Evolutionary conservation across 2,329 filamentous ascomycete genomes (phyloP).

Genomic region (Sarocladium brachiariae): DNA sequence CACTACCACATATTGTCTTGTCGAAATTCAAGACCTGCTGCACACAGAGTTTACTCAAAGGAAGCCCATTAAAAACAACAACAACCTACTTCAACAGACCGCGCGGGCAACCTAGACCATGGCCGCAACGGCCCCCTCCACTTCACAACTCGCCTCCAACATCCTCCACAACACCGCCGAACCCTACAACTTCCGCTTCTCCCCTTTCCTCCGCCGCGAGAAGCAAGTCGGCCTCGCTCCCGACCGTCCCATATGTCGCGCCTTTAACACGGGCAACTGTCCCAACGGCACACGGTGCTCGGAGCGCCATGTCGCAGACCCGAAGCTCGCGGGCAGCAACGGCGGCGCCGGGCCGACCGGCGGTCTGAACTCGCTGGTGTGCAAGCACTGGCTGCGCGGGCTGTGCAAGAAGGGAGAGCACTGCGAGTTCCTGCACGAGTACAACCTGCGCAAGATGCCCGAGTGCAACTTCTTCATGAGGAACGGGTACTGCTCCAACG

Average conservation of each 20-base stretch:
- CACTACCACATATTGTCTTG: too few species aligned
- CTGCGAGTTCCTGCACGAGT: slow-evolving; percentile 98
- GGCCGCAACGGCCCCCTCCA: slow-evolving; percentile 19
- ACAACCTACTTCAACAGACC: not conserved
- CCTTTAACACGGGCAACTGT: slow-evolving; percentile 80
- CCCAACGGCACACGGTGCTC: slow-evolving; percentile 77
- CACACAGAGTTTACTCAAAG: too few species aligned
- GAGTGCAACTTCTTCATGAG: slow-evolving; percentile 96
- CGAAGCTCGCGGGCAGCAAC: slow-evolving; percentile 24
- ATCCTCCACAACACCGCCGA: slow-evolving; percentile 53
- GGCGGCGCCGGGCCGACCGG: slow-evolving; percentile 26
- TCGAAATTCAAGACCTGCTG: too few species aligned
- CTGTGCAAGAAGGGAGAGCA: slow-evolving; percentile 95
- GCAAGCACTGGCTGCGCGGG: slow-evolving; percentile 97
- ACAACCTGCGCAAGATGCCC: slow-evolving; percentile 96
- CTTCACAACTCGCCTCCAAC: slow-evolving; percentile 25
- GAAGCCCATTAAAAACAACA: too few species aligned
- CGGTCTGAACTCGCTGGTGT: slow-evolving; percentile 77
- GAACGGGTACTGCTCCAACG: slow-evolving; percentile 92
- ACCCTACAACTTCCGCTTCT: slow-evolving; percentile 72
- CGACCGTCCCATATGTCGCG: slow-evolving; percentile 74
- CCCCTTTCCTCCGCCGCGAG: slow-evolving; percentile 73
- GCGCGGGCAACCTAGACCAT: slow-evolving; percentile 18
- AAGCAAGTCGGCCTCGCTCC: slow-evolving; percentile 79
- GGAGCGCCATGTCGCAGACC: slow-evolving; percentile 60